Evolutionary conservation across 805 yeast genomes (phyloP), one percentile per base, ranked within the genome.

Genomic region (Monosporozyma servazzii): DNA sequence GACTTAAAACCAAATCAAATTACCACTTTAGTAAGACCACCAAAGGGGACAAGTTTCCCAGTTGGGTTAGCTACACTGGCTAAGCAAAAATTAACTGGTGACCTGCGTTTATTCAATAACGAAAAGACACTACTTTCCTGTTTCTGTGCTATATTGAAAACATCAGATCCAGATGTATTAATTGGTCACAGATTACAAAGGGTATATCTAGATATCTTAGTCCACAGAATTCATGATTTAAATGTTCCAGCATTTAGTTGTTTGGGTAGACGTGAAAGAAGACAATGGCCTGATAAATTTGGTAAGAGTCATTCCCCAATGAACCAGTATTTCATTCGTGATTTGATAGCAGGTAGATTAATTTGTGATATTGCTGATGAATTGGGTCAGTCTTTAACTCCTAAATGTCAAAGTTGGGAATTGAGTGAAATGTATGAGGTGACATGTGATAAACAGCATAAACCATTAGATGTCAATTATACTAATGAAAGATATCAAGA

Each of bases 331-430:
- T 75, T 77, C 41, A 74, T 87, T 17, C 74, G 85, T 48, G 89
- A 87, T 51, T 76, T 88, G 20, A 77, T 84, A 61, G 80, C 89
- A 39, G 99, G 99, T 37, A 77, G 99, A 59, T 75, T 93, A 51
- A 62, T 91, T 45, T 88, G 96, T 75, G 99, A 93, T 68, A 81
- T 93, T 62, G 88, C 91, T 48, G 93, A 93, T 67, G 96, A 88
- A 61, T 79, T 90, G 81, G 99, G 98, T 47, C 93, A 86, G 65
- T 90, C 97, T 0, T 73, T 91, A 55, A 88, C 96, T 3, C 73
- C 84, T 4, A 88, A 89, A 65, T 93, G 98, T 70, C 95, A 88
- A 67, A 86, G 91, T 17, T 93, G 96, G 96, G 95, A 88, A 53
- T 73, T 93, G 52, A 75, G 86, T 13, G 99, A 93, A 67, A 93